Percentiles rank a stretch among this genome's conserved stretches.
Evolutionary conservation across 306 rosid species (phyloP).

Genomic region (Begonia masoniana): DNA sequence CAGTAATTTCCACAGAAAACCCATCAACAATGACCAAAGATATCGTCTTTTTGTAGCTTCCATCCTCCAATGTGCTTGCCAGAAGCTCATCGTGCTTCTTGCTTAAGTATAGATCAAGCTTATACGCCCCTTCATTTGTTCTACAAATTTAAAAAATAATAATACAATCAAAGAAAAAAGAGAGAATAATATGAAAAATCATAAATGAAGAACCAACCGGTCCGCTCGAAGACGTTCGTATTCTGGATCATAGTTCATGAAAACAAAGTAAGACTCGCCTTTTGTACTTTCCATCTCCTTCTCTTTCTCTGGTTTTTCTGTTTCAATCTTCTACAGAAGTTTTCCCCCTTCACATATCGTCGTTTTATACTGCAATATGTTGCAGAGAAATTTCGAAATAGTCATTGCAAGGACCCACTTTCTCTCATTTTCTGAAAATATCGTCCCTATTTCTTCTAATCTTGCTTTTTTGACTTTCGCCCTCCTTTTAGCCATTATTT

Average conservation of each 20-base stretch:
- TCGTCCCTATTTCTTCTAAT: too few species aligned
- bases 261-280: slow-evolving; percentile 59
- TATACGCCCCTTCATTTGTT: slow-evolving; percentile 35
- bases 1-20: slow-evolving; percentile 51
- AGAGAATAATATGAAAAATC: background rate
- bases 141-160: slow-evolving; percentile 7
- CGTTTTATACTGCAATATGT: too few species aligned
- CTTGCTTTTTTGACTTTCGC: too few species aligned
- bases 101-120: slow-evolving; percentile 63
- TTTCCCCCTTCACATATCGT: too few species aligned
- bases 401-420: too few species aligned
- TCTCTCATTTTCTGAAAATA: too few species aligned
- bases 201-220: slow-evolving; percentile 30
- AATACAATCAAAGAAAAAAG: background rate
- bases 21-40: slow-evolving; percentile 89
- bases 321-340: too few species aligned
- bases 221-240: slow-evolving; percentile 59
- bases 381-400: too few species aligned
- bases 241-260: slow-evolving; percentile 83
- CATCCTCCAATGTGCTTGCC: slow-evolving; percentile 42
- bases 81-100: slow-evolving; percentile 70
- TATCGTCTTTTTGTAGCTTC: slow-evolving; percentile 51
- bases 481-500: too few species aligned
- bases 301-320: background rate
- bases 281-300: slow-evolving; percentile 29